phyloP scores from a whole-genome alignment of 2,329 filamentous ascomycete genomes.

The Malbranchea zuffiana region DNA sequence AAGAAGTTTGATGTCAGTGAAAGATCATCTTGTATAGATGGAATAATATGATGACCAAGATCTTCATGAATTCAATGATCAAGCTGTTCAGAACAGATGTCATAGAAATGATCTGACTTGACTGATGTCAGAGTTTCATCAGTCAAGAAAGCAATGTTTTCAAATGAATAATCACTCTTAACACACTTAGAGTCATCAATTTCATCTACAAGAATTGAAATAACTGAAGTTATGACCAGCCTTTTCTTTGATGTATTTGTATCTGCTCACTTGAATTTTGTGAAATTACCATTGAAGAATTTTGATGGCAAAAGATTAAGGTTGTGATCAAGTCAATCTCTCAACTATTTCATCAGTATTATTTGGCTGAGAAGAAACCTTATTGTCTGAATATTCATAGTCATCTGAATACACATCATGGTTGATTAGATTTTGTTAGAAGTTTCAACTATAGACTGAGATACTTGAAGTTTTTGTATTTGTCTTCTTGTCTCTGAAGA shows the following conservation, averaged over 20 bases:
- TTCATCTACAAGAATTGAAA: constrained; percentile 20
- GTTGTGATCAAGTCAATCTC: constrained; percentile 20
- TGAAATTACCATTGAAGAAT: constrained; percentile 23
- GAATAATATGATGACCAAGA: constrained; percentile 20
- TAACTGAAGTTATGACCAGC: constrained; percentile 21
- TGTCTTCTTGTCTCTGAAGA: background rate
- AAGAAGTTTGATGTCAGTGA: constrained; percentile 25
- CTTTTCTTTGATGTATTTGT: constrained; percentile 26
- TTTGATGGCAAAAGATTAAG: constrained; percentile 29
- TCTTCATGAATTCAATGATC: constrained; percentile 19
- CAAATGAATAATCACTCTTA: constrained; percentile 22
- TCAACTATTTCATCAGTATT: constrained; percentile 24
- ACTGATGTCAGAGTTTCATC: constrained; percentile 16
- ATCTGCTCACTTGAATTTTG: constrained; percentile 22
- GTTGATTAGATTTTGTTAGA: constrained; percentile 31
- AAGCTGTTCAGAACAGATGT: constrained; percentile 22
- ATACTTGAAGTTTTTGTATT: constrained; percentile 10
- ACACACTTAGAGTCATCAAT: constrained; percentile 15
- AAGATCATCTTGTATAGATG: constrained; percentile 14
- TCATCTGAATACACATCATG: constrained; percentile 21
- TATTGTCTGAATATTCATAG: constrained; percentile 19
- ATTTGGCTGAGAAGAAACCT: constrained; percentile 18
- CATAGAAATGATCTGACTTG: constrained; percentile 25
- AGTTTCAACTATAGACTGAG: constrained; percentile 22
- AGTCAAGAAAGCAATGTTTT: constrained; percentile 28